Evolutionary conservation across 257 asterid genomes (phyloP), one percentile per base, ranked within the genome.

Genomic region (Craterostigma plantagineum): DNA sequence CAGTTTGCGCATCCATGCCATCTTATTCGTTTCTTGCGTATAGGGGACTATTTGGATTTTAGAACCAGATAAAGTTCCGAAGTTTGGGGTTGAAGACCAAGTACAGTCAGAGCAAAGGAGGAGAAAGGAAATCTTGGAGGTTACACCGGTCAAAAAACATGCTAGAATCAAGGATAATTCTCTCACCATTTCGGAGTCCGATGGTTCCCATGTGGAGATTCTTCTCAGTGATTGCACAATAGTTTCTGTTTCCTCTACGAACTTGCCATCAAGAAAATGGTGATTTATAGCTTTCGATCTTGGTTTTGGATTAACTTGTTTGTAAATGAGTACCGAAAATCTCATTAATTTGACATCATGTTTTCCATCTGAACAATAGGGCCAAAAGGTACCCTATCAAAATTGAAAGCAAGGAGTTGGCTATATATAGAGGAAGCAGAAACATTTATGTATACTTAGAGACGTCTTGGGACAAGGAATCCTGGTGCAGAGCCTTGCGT

Each of bases 401-500:
- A 65, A 69, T 87, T 44, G 95, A 87, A 67, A 77, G 74, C 55
- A 77, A 75, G 66, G 67, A 52, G 36, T 68, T 76, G 47, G 54
- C 48, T 14, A 40, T 82, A 55, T 87, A 82, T 66, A 70, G 70
- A 58, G 95, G 93, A 66, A 62, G 65, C 59, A 66, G 67, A 59
- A 54, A 46, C 40, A 17, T 87, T 46, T 79, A 73, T 70, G 49
- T 87, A 50, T 87, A 79, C 68, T 72, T 72, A 11, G 95, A 87
- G 57, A 87, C 95, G 49, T 72, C 98, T 55, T 82, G 91, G 92
- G 95, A 82, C 63, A 87, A 87, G 60, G 98, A 87, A 64, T 69
- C 92, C 51, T 87, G 95, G 98, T 87, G 98, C 59, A 87, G 74
- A 79, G 93, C 79, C 48, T 93, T 87, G 48, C 92, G 95, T 49